A percentile compares a stretch with the other conserved stretches of the same genome.
phyloP scores from a whole-genome alignment of 345 rosid genomes.

The Angophora floribunda region DNA sequence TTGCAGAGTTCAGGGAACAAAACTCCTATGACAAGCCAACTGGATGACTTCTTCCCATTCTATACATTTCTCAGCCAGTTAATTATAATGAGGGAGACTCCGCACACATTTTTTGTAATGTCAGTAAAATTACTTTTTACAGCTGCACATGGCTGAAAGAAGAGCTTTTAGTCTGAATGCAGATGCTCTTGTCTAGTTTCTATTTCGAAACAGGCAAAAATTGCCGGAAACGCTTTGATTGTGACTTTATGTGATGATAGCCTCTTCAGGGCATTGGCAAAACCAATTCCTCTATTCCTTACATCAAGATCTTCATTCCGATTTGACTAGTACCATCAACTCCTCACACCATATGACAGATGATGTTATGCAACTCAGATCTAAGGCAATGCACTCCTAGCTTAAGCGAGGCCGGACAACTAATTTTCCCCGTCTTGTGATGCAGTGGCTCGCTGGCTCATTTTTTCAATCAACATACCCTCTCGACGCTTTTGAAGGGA shows the following conservation, averaged over 20 bases:
- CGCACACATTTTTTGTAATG: fast-evolving
- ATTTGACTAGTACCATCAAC: not conserved
- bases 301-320: fast-evolving
- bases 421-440: not conserved
- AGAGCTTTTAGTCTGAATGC: not conserved
- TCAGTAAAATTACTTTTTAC: not conserved
- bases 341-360: not conserved
- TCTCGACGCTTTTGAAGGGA: not conserved
- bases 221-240: not conserved
- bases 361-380: not conserved
- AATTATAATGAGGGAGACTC: not conserved
- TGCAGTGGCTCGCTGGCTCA: not conserved
- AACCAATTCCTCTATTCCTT: not conserved
- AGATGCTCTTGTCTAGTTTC: not conserved
- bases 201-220: not conserved
- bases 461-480: not conserved
- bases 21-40: slow-evolving; percentile 82
- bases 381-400: not conserved
- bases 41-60: slow-evolving; percentile 1
- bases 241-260: not conserved
- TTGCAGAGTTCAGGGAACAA: slow-evolving; percentile 77
- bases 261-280: not conserved
- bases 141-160: fast-evolving
- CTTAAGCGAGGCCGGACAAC: fast-evolving
- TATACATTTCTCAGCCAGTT: not conserved